Conservation (phyloP, 495 filamentous ascomycete species). For the Articulospora tetracladia region DNA sequence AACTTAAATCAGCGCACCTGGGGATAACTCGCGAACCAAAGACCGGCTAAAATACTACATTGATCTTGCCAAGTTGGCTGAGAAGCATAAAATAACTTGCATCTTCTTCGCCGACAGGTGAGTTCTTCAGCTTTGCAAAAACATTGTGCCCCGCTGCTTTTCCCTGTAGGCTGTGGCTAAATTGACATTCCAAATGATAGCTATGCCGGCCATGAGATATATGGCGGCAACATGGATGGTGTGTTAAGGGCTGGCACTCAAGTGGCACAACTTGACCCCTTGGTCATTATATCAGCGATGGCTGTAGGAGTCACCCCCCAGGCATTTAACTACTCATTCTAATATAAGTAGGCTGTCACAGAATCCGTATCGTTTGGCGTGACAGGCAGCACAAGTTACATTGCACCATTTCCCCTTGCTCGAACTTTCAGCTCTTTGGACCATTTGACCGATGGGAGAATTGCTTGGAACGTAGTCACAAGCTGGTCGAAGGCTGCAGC, state of each 20-base stretch:
- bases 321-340: no score
- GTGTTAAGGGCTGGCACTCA: neutral
- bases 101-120: constrained; percentile 10
- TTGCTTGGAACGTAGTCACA: constrained; percentile 56
- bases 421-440: constrained; percentile 47
- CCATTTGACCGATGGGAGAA: constrained; percentile 48
- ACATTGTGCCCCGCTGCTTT: neutral
- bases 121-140: neutral
- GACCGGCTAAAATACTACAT: neutral
- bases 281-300: constrained; percentile 7
- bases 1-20: neutral
- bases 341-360: no score
- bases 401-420: constrained; percentile 44
- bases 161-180: neutral
- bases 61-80: constrained; percentile 6
- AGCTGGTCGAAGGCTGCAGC: constrained; percentile 56
- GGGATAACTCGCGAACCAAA: neutral
- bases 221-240: neutral
- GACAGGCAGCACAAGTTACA: constrained; percentile 43
- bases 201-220: constrained; percentile 1
- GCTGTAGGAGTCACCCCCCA: neutral
- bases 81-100: constrained; percentile 2
- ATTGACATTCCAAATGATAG: neutral
- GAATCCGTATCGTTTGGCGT: constrained; percentile 41
- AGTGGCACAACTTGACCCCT: neutral